Base-by-base conservation (phyloP, 1,284 basidiomycete species). In the Athelia sp. region DNA sequence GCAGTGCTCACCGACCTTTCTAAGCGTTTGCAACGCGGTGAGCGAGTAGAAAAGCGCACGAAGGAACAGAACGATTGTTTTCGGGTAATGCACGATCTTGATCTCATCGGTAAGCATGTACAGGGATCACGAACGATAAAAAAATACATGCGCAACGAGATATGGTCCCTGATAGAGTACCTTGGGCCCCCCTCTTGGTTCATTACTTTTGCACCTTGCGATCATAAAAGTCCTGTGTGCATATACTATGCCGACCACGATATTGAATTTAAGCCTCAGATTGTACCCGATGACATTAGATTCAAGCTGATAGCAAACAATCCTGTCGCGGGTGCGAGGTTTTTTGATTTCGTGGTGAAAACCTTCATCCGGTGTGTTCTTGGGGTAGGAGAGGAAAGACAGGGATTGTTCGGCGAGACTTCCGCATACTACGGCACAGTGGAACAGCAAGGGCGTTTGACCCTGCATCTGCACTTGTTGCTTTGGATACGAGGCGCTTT, bases 361-460 rank as follows among this genome's bases (percentile, higher is more conserved):
- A 6, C 54, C n/a, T 66, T 71, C 40, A 59, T 71, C 3, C 58
- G 62, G 49, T 56, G 67, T 56, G 58, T 71, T 9, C 49, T 71
- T 1, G 61, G 63, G 4, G 53, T 59, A 21, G 52, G 46, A 15
- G 22, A 44, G 9, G 50, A 52, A 23, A 49, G 58, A 18, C 13
- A 15, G 1, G 68, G 67, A 9, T 3, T 66, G 10, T 70, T 60
- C 58, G 67, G 70, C 10, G 46, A 64, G 8, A 61, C 61, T 2
- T 36, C 52, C n/a, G 64, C 50, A 2, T 67, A 67, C 48, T 70
- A 69, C 60, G 68, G 67, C 1, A 67, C 62, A 3, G 65, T 70
- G 1, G 68, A 70, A 47, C 62, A 68, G 49, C 69, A 71, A 55
- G 68, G 68, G 0, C 52, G 62, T 4, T 34, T 68, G 0, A 68